Evolutionary conservation across 176 grass and related monocot genomes (phyloP), one percentile per base, ranked within the genome.

Genomic region (Avena sativa): DNA sequence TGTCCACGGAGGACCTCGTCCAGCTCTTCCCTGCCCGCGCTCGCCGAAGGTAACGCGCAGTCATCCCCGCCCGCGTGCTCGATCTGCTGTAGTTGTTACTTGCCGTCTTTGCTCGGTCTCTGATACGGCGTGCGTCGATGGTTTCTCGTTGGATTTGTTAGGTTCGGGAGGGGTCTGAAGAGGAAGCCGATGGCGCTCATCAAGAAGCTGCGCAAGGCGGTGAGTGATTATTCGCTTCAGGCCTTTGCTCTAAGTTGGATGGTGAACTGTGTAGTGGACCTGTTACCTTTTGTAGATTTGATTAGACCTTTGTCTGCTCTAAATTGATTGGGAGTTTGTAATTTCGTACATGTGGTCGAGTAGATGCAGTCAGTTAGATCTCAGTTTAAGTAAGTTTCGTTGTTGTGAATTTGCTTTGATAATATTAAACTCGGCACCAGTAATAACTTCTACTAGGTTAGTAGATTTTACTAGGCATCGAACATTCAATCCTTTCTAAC

Each of bases 161-260:
- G 95, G 95, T 98, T 98, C 81, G 86, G 92, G 84, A 93, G 95
- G 81, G 95, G 95, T 56, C 86, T 98, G 64, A 98, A 98, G 93
- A 92, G 95, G 93, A 98, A 98, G 93, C 95, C 95, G 8, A 95
- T 98, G 95, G 95, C 93, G 28, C 81, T 98, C 88, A 86, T 98
- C 84, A 98, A 98, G 91, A 98, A 95, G 86, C 87, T 98, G 36
- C 93, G 95, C 83, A 98, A 98, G 89, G 95, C 95, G 83, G 95
- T 98, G 81, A 83, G 93, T 90, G 82, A 1, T 44, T 44, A 11
- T 63, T 38, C 7, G 6, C 32, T 44, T 78, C 5, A 25, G 13
- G 10, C 7, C 2, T 79, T 47, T 83, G 3, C 17, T 62, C 3
- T 15, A 6, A 36, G 13, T 67, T 79, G 1, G 19, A 11, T 68